These are phyloP conservation scores for Vanilla planifolia DNA, from an alignment of 106 monocot species.

Conservation along the genomic window DNA sequence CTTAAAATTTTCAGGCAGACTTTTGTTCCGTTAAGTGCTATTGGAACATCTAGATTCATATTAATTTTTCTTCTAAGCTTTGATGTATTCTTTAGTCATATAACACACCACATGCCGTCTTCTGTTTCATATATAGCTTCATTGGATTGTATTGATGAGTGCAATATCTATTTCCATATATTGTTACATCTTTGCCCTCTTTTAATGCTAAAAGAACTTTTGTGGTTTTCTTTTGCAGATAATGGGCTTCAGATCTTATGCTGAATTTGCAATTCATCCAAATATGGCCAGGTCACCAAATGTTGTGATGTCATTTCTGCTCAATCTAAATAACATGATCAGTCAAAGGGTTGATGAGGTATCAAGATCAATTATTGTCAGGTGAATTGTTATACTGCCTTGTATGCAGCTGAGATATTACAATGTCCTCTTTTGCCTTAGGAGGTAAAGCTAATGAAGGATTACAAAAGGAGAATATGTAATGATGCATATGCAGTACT, in stretches of 20 bases:
- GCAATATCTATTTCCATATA: no score
- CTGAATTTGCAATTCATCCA: slow-evolving; percentile 75
- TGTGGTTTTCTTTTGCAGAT: slow-evolving; percentile 40
- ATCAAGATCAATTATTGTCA: slow-evolving; percentile 6
- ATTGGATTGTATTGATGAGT: no score
- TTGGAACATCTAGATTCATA: no score
- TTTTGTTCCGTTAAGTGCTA: no score
- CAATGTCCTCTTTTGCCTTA: slow-evolving; percentile 8
- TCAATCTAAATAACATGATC: slow-evolving; percentile 47
- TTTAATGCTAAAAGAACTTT: no score
- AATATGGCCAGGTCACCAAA: slow-evolving; percentile 82
- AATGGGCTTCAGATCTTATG: slow-evolving; percentile 82
- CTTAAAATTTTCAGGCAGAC: no score
- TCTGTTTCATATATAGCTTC: no score
- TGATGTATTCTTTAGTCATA: no score
- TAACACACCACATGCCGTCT: no score
- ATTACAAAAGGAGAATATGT: slow-evolving; percentile 59
- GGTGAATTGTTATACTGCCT: neutral
- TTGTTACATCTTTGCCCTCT: no score
- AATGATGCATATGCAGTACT: slow-evolving; percentile 41
- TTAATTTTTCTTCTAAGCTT: no score
- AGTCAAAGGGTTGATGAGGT: slow-evolving; percentile 74
- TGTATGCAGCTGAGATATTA: neutral
- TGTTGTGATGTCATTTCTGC: slow-evolving; percentile 61
- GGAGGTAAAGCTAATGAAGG: slow-evolving; percentile 56